These are phyloP conservation scores for Nephromyces sp. DNA, from an alignment of 169 alveolate species.

Conservation along the genomic window DNA sequence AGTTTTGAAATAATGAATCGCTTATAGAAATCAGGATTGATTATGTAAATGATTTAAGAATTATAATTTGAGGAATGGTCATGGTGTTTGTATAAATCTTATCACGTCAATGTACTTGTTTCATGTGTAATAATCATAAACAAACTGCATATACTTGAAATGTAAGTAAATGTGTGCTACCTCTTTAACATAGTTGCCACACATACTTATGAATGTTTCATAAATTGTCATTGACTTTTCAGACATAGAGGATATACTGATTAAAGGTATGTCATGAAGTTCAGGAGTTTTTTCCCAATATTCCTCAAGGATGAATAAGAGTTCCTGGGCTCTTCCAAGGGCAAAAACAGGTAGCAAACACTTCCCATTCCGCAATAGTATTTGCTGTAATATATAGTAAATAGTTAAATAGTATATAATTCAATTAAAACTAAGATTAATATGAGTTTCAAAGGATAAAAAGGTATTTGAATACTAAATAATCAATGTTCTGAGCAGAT, in stretches of 20 bases:
- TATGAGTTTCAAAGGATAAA: no score
- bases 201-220: slow-evolving; percentile 85
- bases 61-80: no score
- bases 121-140: slow-evolving; percentile 6
- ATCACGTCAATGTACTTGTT: background rate
- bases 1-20: no score
- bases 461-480: no score
- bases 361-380: slow-evolving; percentile 88
- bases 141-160: slow-evolving; percentile 33
- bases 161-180: slow-evolving; percentile 35
- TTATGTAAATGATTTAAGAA: no score
- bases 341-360: slow-evolving; percentile 97
- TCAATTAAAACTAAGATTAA: no score
- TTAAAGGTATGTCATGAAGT: slow-evolving; percentile 82
- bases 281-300: slow-evolving; percentile 85
- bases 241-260: slow-evolving; percentile 88
- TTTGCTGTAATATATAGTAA: no score
- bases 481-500: no score
- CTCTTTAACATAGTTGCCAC: slow-evolving; percentile 82
- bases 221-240: slow-evolving; percentile 84
- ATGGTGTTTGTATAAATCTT: background rate
- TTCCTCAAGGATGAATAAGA: slow-evolving; percentile 87
- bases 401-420: no score
- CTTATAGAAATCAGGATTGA: no score
- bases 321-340: slow-evolving; percentile 95